Percentiles rank a stretch among this genome's conserved stretches.
phyloP scores from a whole-genome alignment of 148 eudicot species.

The Arctostaphylos glauca region DNA sequence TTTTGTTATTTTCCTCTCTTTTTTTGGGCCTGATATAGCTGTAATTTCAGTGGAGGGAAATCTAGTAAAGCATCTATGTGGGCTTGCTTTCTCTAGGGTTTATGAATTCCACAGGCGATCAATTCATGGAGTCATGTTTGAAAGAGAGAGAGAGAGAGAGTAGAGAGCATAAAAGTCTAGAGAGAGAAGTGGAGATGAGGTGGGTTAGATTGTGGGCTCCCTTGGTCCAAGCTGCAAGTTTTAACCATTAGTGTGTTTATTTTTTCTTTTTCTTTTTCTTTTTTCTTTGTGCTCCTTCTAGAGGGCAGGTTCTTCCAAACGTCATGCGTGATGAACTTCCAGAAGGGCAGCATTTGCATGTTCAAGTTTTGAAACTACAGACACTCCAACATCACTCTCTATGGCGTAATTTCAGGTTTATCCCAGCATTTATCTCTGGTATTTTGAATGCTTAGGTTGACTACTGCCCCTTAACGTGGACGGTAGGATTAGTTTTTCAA shows the following conservation, averaged over 20 bases:
- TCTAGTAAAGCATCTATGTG: background rate
- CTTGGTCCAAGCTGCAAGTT: background rate
- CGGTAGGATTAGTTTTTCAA: too few species aligned
- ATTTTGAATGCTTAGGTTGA: too few species aligned
- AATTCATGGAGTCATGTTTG: background rate
- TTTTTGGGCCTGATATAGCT: background rate
- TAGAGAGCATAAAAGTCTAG: background rate
- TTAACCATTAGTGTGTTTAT: background rate
- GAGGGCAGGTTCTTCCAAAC: background rate
- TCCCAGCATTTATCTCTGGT: too few species aligned
- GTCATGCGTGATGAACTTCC: background rate
- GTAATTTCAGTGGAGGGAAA: background rate
- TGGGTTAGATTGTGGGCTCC: background rate
- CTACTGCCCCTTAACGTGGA: too few species aligned
- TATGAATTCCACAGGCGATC: background rate
- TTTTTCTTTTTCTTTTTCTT: background rate
- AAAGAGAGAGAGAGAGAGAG: background rate
- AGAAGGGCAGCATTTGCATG: too few species aligned
- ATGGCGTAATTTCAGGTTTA: too few species aligned
- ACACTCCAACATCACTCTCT: too few species aligned
- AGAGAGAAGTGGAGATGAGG: background rate
- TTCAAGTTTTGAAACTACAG: too few species aligned
- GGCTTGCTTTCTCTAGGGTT: constrained; percentile 4
- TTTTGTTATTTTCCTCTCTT: background rate
- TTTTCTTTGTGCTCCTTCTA: too few species aligned